Base-by-base conservation (phyloP, 345 rosid genomes). In the Bretschneidera sinensis region DNA sequence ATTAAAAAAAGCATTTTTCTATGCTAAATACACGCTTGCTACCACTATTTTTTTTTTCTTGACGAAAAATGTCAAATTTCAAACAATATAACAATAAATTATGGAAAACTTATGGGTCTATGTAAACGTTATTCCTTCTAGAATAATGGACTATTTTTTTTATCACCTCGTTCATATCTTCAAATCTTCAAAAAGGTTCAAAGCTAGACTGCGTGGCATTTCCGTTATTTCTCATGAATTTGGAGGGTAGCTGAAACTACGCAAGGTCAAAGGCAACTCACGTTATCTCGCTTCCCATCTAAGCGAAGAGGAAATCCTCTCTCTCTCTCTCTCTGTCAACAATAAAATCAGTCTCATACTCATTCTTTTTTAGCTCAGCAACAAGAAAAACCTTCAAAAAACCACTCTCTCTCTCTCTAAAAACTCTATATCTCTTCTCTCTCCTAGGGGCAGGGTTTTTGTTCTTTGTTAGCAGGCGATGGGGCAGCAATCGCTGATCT, bases 401-500 rank as follows among this genome's bases (percentile, higher is more conserved):
- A 45, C 49, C 15, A 45, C 1, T 0, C 16, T 45, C 49, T 45
- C 16, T 6, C 3, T 2, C n/a, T 45, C 49, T 5, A 16, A 39
- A 7, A 5, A 5, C 52, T 49, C 52, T 39, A 4, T 49, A 6
- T 51, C 45, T 33, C n/a, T 5, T 49, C 51, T 35, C 16, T 10
- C 18, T 1, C 14, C 6, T 59, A 34, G 58, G 43, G 52, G 55
- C 65, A 60, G 74, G 67, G 31, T 51, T 66, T 24, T 47, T 6
- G 21, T 34, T 7, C n/a, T 7, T 24, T 34, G 4, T 48, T 54
- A 17, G 45, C 16, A 3, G 18, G 34, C 21, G 67, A 83, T 86
- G 92, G 89, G 83, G 58, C 87, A 83, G 56, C 83, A 86, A 47
- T 70, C 79, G 71, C 61, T 86, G 85, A 86, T 86, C 70, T 86